Percentiles rank a stretch among this genome's conserved stretches.
These are phyloP conservation scores for Thraustochytrium striatum DNA, from an alignment of 352 stramenopile genomes.

Conservation along the genomic window DNA sequence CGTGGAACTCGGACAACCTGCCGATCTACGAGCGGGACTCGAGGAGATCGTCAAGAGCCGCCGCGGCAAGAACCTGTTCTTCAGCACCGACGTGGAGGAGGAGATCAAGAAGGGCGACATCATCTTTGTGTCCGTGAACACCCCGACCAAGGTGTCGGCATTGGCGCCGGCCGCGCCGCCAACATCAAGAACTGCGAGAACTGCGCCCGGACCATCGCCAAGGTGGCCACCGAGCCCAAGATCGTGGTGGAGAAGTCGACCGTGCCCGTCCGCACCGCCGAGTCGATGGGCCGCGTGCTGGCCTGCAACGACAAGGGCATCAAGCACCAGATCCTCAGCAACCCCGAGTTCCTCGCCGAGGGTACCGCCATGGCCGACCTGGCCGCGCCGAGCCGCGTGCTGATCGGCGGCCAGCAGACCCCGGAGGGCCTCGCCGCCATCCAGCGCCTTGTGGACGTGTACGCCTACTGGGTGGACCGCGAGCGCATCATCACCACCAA, in stretches of 20 bases:
- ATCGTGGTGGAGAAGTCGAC: constrained; percentile 99
- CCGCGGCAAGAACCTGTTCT: constrained; percentile 95
- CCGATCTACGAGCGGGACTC: constrained; percentile 98
- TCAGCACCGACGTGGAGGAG: constrained; percentile 93
- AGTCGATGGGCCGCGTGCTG: constrained; percentile 92
- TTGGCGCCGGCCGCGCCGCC: constrained; percentile 91
- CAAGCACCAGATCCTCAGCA: constrained; percentile 79
- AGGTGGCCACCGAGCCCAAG: constrained; percentile 85
- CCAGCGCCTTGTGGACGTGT: constrained; percentile 87
- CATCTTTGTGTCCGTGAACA: constrained; percentile 98
- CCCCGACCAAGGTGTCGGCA: constrained; percentile 94
- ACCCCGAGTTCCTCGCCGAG: constrained; percentile 99
- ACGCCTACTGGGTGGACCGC: constrained; percentile 92
- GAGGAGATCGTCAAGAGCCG: constrained; percentile 87
- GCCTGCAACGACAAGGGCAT: constrained; percentile 81
- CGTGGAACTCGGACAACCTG: constrained; percentile 87
- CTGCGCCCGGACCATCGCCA: constrained; percentile 94
- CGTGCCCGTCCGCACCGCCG: constrained; percentile 95
- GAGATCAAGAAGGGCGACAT: constrained; percentile 95
- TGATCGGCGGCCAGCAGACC: constrained; percentile 95
- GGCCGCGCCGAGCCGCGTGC: constrained; percentile 85
- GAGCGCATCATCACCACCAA: constrained; percentile 97
- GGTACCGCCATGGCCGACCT: constrained; percentile 96
- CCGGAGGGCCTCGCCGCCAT: constrained; percentile 75
- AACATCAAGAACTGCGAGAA: constrained; percentile 99